A percentile compares a stretch with the other conserved stretches of the same genome.
These are phyloP conservation scores for Psophocarpus tetragonolobus DNA, from an alignment of 306 rosid genomes.

Conservation along the genomic window DNA sequence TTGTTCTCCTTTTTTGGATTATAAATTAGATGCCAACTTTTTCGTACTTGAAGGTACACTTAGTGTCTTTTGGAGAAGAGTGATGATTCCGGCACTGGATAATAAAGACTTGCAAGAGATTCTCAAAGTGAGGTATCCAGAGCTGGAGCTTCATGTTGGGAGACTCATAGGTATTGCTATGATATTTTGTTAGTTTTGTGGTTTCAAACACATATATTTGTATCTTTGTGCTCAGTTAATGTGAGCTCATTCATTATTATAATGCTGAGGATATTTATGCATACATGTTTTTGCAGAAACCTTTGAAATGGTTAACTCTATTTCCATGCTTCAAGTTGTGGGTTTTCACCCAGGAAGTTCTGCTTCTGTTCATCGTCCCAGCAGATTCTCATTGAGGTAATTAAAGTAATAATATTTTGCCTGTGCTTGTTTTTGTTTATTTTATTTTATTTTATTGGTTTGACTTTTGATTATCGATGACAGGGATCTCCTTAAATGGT, in stretches of 20 bases:
- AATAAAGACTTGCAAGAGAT: conserved; percentile 63
- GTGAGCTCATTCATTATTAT: not conserved
- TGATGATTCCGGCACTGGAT: conserved; percentile 62
- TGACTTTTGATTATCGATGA: conserved; percentile 32
- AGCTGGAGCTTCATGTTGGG: conserved; percentile 51
- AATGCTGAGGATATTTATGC: not conserved
- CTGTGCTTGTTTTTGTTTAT: not conserved
- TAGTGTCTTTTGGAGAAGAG: conserved; percentile 80
- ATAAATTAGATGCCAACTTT: conserved; percentile 9
- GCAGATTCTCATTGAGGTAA: conserved; percentile 83
- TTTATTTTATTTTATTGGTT: not conserved
- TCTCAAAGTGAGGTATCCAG: conserved; percentile 59
- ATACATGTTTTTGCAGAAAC: conserved; percentile 59
- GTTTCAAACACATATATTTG: not conserved
- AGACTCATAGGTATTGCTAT: conserved; percentile 61
- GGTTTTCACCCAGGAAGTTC: conserved; percentile 49
- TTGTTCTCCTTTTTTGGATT: not conserved
- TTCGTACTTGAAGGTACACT: conserved; percentile 58
- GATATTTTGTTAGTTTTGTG: not conserved
- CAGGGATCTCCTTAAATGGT: conserved; percentile 97
- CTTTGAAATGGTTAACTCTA: conserved; percentile 57
- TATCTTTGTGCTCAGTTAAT: not conserved
- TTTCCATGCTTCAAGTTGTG: conserved; percentile 39
- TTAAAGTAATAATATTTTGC: not conserved
- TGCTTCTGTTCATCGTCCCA: conserved; percentile 45